These are phyloP conservation scores for Ilyonectria sp. DNA, from an alignment of 2,329 filamentous ascomycete genomes.

Conservation along the genomic window DNA sequence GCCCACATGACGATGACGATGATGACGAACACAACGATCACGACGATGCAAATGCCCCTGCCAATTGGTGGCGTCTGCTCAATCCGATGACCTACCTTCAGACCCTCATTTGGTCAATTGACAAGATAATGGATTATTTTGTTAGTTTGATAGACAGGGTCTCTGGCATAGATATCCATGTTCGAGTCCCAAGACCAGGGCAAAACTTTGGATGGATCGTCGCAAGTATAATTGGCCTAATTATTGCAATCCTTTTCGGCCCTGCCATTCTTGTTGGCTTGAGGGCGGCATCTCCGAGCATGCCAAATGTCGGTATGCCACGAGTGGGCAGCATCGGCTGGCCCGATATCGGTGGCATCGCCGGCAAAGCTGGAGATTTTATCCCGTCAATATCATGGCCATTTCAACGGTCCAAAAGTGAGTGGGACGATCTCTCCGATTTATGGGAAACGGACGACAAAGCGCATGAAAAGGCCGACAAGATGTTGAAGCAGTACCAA, in stretches of 20 bases:
- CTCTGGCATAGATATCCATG: slow-evolving; percentile 16
- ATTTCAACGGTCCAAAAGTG: neutral
- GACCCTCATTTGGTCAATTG: slow-evolving; percentile 43
- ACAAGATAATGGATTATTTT: slow-evolving; percentile 39
- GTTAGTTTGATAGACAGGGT: slow-evolving; percentile 37
- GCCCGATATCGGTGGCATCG: slow-evolving; percentile 34
- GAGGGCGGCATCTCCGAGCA: slow-evolving; percentile 11
- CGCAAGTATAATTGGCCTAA: slow-evolving; percentile 18
- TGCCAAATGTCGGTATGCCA: slow-evolving; percentile 24
- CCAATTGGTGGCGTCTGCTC: slow-evolving; percentile 47
- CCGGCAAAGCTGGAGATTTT: slow-evolving; percentile 39
- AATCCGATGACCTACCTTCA: slow-evolving; percentile 53
- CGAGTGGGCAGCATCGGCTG: slow-evolving; percentile 19
- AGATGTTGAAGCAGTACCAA: slow-evolving; percentile 47
- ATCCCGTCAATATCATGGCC: slow-evolving; percentile 50
- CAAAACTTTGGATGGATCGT: slow-evolving; percentile 11
- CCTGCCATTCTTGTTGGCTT: slow-evolving; percentile 14
- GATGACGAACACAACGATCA: slow-evolving; percentile 27
- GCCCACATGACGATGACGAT: slow-evolving; percentile 6
- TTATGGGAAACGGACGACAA: slow-evolving; percentile 38
- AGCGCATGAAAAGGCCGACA: slow-evolving; percentile 38
- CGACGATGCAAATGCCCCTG: slow-evolving; percentile 13
- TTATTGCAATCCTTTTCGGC: neutral
- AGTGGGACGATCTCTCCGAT: slow-evolving; percentile 33
- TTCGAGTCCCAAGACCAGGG: slow-evolving; percentile 3